Conservation (phyloP, 2,329 filamentous ascomycete species). For the Fusarium pilosicola region DNA sequence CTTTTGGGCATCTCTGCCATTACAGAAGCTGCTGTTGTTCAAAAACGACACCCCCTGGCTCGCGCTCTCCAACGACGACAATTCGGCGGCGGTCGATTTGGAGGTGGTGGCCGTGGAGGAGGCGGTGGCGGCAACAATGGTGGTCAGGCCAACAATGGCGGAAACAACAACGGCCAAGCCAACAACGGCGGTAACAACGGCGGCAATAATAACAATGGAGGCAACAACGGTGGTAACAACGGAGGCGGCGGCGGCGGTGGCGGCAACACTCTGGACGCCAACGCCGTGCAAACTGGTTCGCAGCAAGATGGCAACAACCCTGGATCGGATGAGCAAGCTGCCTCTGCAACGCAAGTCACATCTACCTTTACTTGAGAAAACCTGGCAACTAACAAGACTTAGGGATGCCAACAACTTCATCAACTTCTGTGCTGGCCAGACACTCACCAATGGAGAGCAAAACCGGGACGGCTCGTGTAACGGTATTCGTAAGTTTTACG, state of each 20-base stretch:
- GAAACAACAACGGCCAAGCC: slow-evolving; percentile 35
- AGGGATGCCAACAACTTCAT: slow-evolving; percentile 70
- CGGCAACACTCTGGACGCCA: slow-evolving; percentile 50
- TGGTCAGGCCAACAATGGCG: slow-evolving; percentile 36
- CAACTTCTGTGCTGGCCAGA: slow-evolving; percentile 67
- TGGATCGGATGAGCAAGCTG: slow-evolving; percentile 58
- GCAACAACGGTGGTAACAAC: slow-evolving; percentile 44
- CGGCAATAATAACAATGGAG: slow-evolving; percentile 30
- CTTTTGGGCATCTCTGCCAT: slow-evolving; percentile 59
- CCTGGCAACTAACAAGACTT: slow-evolving; percentile 33
- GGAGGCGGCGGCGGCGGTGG: slow-evolving; percentile 23
- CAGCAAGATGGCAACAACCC: slow-evolving; percentile 59
- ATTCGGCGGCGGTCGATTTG: slow-evolving; percentile 42
- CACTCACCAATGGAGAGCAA: slow-evolving; percentile 70
- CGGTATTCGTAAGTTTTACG: slow-evolving; percentile 62
- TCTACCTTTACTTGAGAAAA: neutral
- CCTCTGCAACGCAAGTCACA: slow-evolving; percentile 61
- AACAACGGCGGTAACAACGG: slow-evolving; percentile 33
- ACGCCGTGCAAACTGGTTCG: slow-evolving; percentile 62
- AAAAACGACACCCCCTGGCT: slow-evolving; percentile 51
- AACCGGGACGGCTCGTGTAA: slow-evolving; percentile 70
- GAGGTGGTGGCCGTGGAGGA: slow-evolving; percentile 32
- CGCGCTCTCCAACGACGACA: slow-evolving; percentile 56
- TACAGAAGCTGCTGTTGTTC: slow-evolving; percentile 58
- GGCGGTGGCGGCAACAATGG: slow-evolving; percentile 42